Base-by-base conservation (phyloP, 129 eudicot species). In the Chrysanthemum makinoi region DNA sequence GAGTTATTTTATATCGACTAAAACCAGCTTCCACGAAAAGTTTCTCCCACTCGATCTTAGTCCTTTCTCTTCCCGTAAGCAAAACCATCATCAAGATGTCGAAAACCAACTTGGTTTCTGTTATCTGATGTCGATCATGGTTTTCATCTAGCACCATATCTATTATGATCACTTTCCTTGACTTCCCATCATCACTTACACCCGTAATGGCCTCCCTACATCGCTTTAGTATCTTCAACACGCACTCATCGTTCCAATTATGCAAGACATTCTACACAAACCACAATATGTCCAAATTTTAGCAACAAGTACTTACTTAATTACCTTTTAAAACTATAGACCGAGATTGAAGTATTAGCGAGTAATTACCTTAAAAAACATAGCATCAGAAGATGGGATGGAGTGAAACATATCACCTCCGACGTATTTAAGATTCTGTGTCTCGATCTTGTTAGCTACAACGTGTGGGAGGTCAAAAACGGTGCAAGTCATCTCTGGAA, bases 401-500 rank as follows among this genome's bases (percentile, higher is more conserved):
- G 66, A 57, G 55, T 70, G 24, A 48, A 83, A 80, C 87, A 83
- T 80, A 74, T 80, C 84, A 18, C 87, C 84, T 19, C 76, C 84
- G 12, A 83, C 81, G 80, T 59, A 80, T 15, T 52, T 76, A 56
- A 81, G 63, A 64, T 82, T 82, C 17, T 6, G 12, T 1, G 74
- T 69, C 16, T 66, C 80, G 46, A 15, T 28, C 78, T 67, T 64
- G 39, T 64, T 51, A 5, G 60, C 69, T 22, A 85, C 78, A 35
- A 82, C 84, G 15, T 85, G 84, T 10, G 90, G 90, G 48, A 85
- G 90, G 50, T 85, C 90, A 47, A 82, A 75, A 67, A 76, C 86
- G 3, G 26, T 69, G n/a, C 86, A 82, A 20, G 60, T 82, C 66
- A 85, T 13, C 18, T 47, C 64, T 2, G 87, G 90, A 39, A 79